Conservation (phyloP, 2,329 filamentous ascomycete genomes). For the Thielaviopsis punctulata region DNA sequence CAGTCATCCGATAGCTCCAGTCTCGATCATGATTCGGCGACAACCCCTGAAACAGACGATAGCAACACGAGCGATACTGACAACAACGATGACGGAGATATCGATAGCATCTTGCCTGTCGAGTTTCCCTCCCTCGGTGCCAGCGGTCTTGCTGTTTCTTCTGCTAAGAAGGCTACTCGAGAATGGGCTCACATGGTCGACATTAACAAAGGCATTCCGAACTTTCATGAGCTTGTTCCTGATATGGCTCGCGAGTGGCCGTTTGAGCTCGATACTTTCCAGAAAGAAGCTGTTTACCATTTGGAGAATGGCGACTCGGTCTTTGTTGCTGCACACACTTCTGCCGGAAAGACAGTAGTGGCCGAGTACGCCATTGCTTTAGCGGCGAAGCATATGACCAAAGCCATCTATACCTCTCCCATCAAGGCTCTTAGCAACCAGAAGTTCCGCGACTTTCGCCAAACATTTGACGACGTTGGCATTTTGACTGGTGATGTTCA, state of each 20-base stretch:
- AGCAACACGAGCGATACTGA: conserved; percentile 20
- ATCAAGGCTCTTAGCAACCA: conserved; percentile 98
- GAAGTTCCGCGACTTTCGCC: conserved; percentile 90
- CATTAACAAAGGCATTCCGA: conserved; percentile 80
- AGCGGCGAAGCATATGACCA: conserved; percentile 97
- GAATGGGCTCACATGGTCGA: conserved; percentile 99
- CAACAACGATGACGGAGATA: conserved; percentile 38
- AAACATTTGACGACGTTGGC: conserved; percentile 84
- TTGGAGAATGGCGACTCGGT: conserved; percentile 93
- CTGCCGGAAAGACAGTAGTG: conserved; percentile 93
- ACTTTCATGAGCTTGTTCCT: conserved; percentile 82
- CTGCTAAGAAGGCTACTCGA: conserved; percentile 54
- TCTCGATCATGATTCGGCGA: conserved; percentile 18
- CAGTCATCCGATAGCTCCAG: conserved; percentile 15
- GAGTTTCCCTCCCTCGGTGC: conserved; percentile 88
- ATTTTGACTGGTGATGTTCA: conserved; percentile 96
- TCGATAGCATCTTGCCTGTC: conserved; percentile 75
- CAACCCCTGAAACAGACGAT: conserved; percentile 13
- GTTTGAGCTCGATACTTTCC: conserved; percentile 93
- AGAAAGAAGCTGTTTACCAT: conserved; percentile 97
- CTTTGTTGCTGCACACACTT: conserved; percentile 94
- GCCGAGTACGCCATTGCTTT: conserved; percentile 95
- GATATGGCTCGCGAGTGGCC: conserved; percentile 95
- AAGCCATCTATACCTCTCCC: conserved; percentile 95
- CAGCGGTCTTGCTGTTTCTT: conserved; percentile 56